Evolutionary conservation across 495 filamentous ascomycete species (phyloP).

Genomic region (Penicillium parvum): DNA sequence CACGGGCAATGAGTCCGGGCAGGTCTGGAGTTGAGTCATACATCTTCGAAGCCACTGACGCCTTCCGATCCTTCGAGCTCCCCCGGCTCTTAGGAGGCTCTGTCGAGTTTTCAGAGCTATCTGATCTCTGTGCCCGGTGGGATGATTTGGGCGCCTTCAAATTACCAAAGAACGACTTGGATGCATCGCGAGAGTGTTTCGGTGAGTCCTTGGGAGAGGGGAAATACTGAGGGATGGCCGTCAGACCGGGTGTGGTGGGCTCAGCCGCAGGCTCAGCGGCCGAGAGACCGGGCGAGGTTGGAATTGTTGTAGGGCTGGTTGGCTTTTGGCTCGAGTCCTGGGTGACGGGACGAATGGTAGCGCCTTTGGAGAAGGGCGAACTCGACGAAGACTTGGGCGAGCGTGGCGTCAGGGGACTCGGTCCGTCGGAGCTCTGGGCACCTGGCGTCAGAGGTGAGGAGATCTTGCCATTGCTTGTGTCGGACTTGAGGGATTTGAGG

Average conservation of each 20-base stretch:
- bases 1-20: constrained; percentile 24
- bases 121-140: constrained; percentile 37
- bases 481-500: constrained; percentile 34
- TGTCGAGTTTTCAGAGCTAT: constrained; percentile 36
- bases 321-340: constrained; percentile 35
- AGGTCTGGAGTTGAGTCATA: constrained; percentile 45
- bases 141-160: constrained; percentile 54
- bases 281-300: constrained; percentile 26
- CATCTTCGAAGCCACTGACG: constrained; percentile 27
- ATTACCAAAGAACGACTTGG: constrained; percentile 54
- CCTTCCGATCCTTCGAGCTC: constrained; percentile 39
- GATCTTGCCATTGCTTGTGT: constrained; percentile 27
- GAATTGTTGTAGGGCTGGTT: constrained; percentile 31
- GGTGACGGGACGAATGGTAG: constrained; percentile 44
- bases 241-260: constrained; percentile 45
- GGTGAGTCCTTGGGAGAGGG: constrained; percentile 45
- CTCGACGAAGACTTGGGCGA: constrained; percentile 42
- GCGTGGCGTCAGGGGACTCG: constrained; percentile 40
- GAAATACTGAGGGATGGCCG: constrained; percentile 52
- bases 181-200: constrained; percentile 50
- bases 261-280: constrained; percentile 30
- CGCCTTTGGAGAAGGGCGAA: constrained; percentile 39
- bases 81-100: constrained; percentile 43
- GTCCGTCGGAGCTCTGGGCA: constrained; percentile 38
- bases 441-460: constrained; percentile 35